These are phyloP conservation scores for Clonostachys rosea DNA, from an alignment of 2,329 filamentous ascomycete species.

Conservation along the genomic window DNA sequence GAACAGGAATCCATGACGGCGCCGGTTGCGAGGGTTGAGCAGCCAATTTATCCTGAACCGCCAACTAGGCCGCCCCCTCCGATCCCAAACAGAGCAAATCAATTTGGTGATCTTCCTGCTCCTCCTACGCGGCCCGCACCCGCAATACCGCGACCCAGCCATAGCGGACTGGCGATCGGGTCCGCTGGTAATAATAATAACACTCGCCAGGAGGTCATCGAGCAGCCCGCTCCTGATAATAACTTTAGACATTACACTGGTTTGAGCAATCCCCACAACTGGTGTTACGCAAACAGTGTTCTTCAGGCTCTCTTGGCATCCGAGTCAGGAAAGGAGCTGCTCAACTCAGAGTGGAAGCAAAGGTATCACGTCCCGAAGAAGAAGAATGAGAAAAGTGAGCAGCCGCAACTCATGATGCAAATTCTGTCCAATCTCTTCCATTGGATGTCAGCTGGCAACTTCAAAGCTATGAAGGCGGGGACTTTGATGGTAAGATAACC, in stretches of 20 bases:
- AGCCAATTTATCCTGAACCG: slow-evolving; percentile 9
- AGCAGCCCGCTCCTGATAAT: slow-evolving; percentile 38
- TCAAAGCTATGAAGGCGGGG: slow-evolving; percentile 44
- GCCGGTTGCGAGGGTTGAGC: slow-evolving; percentile 18
- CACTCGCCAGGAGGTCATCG: not conserved
- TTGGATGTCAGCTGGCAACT: slow-evolving; percentile 48
- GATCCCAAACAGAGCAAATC: no score
- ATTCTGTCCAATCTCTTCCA: slow-evolving; percentile 55
- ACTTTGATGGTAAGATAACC: slow-evolving; percentile 49
- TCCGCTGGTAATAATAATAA: not conserved
- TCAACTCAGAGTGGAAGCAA: slow-evolving; percentile 55
- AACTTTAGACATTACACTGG: slow-evolving; percentile 43
- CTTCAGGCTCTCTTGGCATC: slow-evolving; percentile 81
- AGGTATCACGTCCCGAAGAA: slow-evolving; percentile 66
- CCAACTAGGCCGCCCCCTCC: no score
- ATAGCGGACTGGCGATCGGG: slow-evolving; percentile 63
- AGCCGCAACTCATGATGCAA: slow-evolving; percentile 55
- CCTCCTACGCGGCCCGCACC: slow-evolving; percentile 65
- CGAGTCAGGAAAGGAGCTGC: slow-evolving; percentile 60
- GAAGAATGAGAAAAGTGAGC: slow-evolving; percentile 44
- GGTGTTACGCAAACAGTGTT: slow-evolving; percentile 90
- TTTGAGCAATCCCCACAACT: slow-evolving; percentile 73
- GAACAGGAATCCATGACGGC: slow-evolving; percentile 57
- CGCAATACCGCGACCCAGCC: slow-evolving; percentile 65
- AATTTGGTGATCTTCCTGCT: slow-evolving; percentile 39